A percentile compares a stretch with the other conserved stretches of the same genome.
Conservation (phyloP, 2,329 filamentous ascomycete genomes). For the Sporothrix humicola region DNA sequence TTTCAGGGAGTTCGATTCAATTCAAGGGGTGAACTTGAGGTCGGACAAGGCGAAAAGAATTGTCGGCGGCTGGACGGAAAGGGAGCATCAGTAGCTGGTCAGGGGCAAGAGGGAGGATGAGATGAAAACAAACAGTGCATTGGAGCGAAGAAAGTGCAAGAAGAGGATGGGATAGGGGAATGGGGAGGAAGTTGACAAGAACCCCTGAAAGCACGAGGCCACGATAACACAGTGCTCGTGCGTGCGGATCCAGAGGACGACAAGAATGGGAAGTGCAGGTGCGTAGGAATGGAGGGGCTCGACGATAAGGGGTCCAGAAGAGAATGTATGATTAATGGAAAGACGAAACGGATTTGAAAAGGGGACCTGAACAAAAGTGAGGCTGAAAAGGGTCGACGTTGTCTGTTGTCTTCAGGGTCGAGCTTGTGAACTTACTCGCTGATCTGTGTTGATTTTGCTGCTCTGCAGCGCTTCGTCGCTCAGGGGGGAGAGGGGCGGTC, state of each 20-base stretch:
- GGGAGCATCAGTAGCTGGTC: not conserved
- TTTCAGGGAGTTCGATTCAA: not conserved
- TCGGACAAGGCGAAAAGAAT: slow-evolving; percentile 11
- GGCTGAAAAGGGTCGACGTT: not conserved
- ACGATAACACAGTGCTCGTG: slow-evolving; percentile 9
- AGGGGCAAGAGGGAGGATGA: not conserved
- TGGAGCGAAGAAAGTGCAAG: not conserved
- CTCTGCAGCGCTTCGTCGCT: slow-evolving; percentile 21
- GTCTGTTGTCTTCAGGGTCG: not conserved
- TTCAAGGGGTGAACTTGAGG: not conserved
- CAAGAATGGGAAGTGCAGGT: not conserved
- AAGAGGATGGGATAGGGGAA: not conserved
- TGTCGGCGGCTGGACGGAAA: not conserved
- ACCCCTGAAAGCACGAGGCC: slow-evolving; percentile 18
- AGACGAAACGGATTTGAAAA: not conserved
- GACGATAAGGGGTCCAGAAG: not conserved
- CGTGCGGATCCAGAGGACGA: not conserved
- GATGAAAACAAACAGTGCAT: too few species aligned
- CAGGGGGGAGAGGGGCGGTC: not conserved
- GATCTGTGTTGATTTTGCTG: not conserved
- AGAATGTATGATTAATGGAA: not conserved
- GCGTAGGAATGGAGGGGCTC: slow-evolving; percentile 21
- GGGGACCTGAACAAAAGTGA: not conserved
- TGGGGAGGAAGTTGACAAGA: not conserved
- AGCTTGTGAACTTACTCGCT: slow-evolving; percentile 5